Conservation (phyloP, 306 rosid species). For the Coriaria nepalensis region DNA sequence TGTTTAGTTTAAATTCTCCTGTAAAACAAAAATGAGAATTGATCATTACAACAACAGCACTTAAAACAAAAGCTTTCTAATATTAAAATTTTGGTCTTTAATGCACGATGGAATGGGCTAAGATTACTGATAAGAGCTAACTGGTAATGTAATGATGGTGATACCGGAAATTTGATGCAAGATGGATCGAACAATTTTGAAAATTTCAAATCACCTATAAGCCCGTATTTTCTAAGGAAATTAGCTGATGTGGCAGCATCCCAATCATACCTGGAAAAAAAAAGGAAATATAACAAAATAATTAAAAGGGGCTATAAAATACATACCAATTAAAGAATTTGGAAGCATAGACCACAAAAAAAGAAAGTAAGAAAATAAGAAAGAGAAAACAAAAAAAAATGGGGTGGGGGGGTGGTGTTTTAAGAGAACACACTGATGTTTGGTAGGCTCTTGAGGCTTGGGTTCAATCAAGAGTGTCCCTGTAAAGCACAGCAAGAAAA, state of each 20-base stretch:
- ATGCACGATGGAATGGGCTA: too few relatives aligned
- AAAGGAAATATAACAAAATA: neutral
- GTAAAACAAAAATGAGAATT: conserved; percentile 16
- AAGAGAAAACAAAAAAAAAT: conserved; percentile 5
- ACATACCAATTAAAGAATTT: neutral
- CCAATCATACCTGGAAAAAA: conserved; percentile 79
- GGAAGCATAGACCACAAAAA: neutral
- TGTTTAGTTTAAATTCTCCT: conserved; percentile 89
- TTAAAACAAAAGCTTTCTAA: neutral
- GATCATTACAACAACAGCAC: neutral
- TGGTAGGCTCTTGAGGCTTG: conserved; percentile 96
- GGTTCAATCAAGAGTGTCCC: conserved; percentile 93
- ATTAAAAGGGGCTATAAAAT: neutral
- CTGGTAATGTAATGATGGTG: too few relatives aligned
- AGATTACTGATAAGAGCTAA: too few relatives aligned
- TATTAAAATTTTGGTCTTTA: neutral
- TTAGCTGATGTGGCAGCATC: conserved; percentile 94
- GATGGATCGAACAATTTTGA: too few relatives aligned
- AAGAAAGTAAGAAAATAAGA: neutral
- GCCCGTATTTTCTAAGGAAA: conserved; percentile 80
- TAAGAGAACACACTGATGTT: conserved; percentile 53
- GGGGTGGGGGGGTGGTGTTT: too few relatives aligned
- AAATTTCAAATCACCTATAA: conserved; percentile 28
- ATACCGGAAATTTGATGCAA: too few relatives aligned
- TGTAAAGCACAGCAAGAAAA: conserved; percentile 16